Evolutionary conservation across 495 filamentous ascomycete genomes (phyloP).

Genomic region (Friedmanniomyces simplex): DNA sequence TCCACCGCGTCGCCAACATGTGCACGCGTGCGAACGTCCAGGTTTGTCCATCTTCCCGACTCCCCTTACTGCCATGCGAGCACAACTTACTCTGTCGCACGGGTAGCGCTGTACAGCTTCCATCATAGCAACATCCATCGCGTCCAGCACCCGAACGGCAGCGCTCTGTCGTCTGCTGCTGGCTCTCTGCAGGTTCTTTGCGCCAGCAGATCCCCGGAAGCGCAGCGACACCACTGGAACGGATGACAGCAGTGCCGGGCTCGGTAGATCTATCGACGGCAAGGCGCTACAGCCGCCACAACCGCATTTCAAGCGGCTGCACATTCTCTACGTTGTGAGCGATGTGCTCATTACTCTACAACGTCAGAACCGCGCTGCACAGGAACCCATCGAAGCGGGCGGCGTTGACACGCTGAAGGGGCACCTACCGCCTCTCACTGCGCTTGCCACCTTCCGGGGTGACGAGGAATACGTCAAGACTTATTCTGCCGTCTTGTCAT

Average conservation of each 20-base stretch:
- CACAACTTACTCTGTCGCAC: not conserved
- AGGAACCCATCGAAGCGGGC: not conserved
- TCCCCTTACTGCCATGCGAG: not conserved
- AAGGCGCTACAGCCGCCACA: slow-evolving; percentile 13
- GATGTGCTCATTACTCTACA: not conserved
- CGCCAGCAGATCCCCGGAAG: not conserved
- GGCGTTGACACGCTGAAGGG: not conserved
- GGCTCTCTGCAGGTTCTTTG: slow-evolving; percentile 3
- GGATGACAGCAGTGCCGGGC: slow-evolving; percentile 2
- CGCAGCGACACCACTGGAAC: slow-evolving; percentile 6
- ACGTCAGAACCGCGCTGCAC: not conserved
- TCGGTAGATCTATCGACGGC: slow-evolving; percentile 8
- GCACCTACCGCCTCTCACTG: not conserved
- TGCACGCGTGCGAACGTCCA: slow-evolving; percentile 4
- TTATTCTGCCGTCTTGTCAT: not conserved
- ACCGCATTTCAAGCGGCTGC: slow-evolving; percentile 9
- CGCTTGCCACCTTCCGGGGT: not conserved
- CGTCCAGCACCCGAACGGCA: not conserved
- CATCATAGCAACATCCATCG: not conserved
- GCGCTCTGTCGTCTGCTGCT: not conserved
- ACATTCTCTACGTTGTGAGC: slow-evolving; percentile 11
- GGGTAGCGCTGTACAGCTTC: not conserved
- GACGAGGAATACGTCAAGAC: not conserved
- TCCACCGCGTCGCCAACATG: not conserved
- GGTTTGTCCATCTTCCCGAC: slow-evolving; percentile 1